These are phyloP conservation scores for Diospyros kaki DNA, from an alignment of 148 eudicot species.

Conservation along the genomic window DNA sequence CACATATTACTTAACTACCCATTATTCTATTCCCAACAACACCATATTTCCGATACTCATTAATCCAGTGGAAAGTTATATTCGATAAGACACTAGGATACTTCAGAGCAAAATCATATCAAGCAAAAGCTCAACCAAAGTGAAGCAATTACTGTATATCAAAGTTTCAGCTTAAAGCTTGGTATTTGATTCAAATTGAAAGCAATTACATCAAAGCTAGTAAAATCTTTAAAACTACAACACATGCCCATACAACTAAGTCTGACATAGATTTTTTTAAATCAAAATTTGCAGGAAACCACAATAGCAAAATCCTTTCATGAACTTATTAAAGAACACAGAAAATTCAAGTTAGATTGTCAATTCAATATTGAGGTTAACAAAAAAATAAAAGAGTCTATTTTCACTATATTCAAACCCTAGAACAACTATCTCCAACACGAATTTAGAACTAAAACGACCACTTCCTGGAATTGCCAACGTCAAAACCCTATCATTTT, in stretches of 20 bases:
- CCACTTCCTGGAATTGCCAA: background rate
- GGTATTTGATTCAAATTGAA: background rate
- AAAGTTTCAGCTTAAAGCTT: background rate
- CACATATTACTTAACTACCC: conserved; percentile 5
- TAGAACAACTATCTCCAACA: too few species aligned
- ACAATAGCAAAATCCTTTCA: background rate
- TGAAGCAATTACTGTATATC: background rate
- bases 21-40: too few species aligned
- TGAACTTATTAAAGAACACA: background rate
- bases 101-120: background rate
- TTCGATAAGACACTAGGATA: too few species aligned
- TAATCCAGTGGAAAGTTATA: too few species aligned
- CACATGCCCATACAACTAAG: too few species aligned
- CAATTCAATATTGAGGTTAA: background rate
- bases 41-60: too few species aligned
- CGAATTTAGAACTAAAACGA: background rate
- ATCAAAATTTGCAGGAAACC: too few species aligned
- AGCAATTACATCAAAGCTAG: too few species aligned
- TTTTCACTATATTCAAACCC: too few species aligned
- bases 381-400: too few species aligned
- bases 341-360: conserved; percentile 1
- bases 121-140: background rate
- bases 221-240: too few species aligned
- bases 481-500: background rate
- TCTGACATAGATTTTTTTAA: too few species aligned